Conservation (phyloP, 306 rosid species). For the Prunus dulcis region DNA sequence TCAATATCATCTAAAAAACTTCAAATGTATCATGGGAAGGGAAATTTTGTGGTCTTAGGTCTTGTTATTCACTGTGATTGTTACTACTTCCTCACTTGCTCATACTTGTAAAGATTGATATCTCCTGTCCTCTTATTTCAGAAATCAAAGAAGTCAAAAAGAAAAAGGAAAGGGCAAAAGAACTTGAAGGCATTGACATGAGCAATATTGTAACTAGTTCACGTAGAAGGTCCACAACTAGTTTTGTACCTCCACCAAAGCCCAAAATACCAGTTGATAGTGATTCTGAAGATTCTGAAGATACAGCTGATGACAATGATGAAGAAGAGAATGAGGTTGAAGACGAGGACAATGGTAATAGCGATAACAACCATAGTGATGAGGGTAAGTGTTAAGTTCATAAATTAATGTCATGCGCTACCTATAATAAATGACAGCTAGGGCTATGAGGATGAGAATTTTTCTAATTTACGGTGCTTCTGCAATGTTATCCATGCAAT, state of each 20-base stretch:
- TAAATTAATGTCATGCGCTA: neutral
- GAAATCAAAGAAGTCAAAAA: constrained; percentile 82
- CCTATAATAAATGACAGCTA: constrained; percentile 3
- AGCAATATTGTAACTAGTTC: constrained; percentile 87
- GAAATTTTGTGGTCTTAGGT: neutral
- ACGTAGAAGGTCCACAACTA: constrained; percentile 71
- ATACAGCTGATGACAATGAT: constrained; percentile 35
- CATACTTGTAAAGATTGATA: constrained; percentile 6
- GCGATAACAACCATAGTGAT: constrained; percentile 67
- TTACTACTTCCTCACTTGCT: neutral
- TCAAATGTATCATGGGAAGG: too few relatives aligned
- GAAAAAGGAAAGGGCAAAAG: constrained; percentile 88
- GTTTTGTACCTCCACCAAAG: constrained; percentile 69
- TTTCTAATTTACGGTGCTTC: neutral
- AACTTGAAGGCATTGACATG: constrained; percentile 91
- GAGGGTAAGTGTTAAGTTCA: constrained; percentile 43
- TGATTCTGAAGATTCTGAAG: constrained; percentile 46
- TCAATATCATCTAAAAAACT: neutral
- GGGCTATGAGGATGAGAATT: neutral
- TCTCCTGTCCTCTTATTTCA: constrained; percentile 27
- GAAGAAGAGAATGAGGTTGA: constrained; percentile 54
- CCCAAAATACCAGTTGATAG: constrained; percentile 64
- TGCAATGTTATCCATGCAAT: neutral
- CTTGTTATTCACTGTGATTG: constrained; percentile 5
- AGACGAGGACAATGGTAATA: constrained; percentile 34